phyloP scores from a whole-genome alignment of 208 protist genomes.

The Leishmania turanica region DNA sequence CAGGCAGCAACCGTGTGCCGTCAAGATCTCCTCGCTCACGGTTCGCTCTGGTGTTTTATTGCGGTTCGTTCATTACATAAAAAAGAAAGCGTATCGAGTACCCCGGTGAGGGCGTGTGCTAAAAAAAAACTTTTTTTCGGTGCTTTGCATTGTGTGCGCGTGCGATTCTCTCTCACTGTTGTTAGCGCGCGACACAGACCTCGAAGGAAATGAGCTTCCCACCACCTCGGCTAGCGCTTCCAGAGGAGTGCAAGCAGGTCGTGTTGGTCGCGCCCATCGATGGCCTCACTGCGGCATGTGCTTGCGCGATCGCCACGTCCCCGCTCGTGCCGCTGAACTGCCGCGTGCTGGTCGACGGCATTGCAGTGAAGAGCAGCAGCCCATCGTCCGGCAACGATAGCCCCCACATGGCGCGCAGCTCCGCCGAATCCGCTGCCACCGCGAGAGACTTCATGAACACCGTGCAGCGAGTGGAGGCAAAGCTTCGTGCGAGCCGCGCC shows the following conservation, averaged over 20 bases:
- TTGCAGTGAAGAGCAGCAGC: neutral
- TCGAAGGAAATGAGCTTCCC: conserved; percentile 4
- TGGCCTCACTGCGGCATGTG: conserved; percentile 21
- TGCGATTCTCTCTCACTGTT: neutral
- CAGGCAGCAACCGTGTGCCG: neutral
- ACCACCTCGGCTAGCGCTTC: conserved; percentile 9
- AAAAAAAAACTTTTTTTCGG: neutral
- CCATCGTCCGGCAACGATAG: neutral
- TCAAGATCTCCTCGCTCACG: neutral
- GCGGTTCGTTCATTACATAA: too few species aligned
- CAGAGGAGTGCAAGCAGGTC: conserved; percentile 27
- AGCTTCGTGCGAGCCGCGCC: conserved; percentile 9
- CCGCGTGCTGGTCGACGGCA: conserved; percentile 13
- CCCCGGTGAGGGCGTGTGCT: too few species aligned
- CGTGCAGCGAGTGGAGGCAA: conserved; percentile 4
- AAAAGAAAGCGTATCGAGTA: too few species aligned
- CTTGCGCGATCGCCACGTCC: conserved; percentile 22
- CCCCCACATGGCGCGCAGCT: neutral
- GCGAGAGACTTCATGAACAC: conserved; percentile 2
- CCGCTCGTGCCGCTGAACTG: conserved; percentile 25
- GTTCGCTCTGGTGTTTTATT: neutral
- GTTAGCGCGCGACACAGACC: neutral
- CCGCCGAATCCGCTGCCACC: neutral
- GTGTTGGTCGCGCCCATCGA: conserved; percentile 21
- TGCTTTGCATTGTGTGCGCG: neutral